Evolutionary conservation across 2,329 filamentous ascomycete genomes (phyloP).

Genomic region (Colletotrichum sansevieriae): DNA sequence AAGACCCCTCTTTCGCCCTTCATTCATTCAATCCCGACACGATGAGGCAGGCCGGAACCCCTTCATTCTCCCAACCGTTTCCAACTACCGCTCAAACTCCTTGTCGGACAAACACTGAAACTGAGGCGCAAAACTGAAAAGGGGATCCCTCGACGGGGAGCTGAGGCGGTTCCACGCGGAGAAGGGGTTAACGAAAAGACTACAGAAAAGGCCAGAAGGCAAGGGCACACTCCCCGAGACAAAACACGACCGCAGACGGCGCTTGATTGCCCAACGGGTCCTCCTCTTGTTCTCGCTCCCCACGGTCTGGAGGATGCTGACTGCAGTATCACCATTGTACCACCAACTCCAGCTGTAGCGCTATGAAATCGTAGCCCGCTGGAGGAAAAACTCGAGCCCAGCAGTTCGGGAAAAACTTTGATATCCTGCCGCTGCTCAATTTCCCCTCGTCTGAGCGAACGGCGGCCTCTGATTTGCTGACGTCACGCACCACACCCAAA

Average conservation of each 20-base stretch:
- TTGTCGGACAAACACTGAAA: conserved; percentile 23
- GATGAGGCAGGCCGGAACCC: conserved; percentile 11
- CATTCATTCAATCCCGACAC: conserved; percentile 16
- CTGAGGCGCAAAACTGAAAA: conserved; percentile 28
- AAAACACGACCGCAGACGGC: conserved; percentile 12
- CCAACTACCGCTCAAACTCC: conserved; percentile 18
- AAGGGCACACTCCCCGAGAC: conserved; percentile 12
- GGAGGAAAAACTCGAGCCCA: neutral
- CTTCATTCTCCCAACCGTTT: conserved; percentile 19
- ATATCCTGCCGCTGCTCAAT: conserved; percentile 19
- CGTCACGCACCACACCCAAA: conserved; percentile 20
- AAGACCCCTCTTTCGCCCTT: conserved; percentile 4
- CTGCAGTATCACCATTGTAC: neutral
- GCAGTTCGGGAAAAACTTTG: conserved; percentile 4
- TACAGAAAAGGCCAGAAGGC: conserved; percentile 5
- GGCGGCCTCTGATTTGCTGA: conserved; percentile 28
- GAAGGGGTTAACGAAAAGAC: conserved; percentile 1
- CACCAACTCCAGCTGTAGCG: conserved; percentile 10
- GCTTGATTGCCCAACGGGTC: conserved; percentile 2
- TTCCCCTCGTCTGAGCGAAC: conserved; percentile 8
- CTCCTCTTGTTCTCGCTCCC: neutral
- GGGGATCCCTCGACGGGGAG: neutral
- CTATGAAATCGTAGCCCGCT: neutral
- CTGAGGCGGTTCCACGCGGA: conserved; percentile 22
- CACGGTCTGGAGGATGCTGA: neutral